Conservation (phyloP, 257 asterid genomes). For the Nicotiana benthamiana region DNA sequence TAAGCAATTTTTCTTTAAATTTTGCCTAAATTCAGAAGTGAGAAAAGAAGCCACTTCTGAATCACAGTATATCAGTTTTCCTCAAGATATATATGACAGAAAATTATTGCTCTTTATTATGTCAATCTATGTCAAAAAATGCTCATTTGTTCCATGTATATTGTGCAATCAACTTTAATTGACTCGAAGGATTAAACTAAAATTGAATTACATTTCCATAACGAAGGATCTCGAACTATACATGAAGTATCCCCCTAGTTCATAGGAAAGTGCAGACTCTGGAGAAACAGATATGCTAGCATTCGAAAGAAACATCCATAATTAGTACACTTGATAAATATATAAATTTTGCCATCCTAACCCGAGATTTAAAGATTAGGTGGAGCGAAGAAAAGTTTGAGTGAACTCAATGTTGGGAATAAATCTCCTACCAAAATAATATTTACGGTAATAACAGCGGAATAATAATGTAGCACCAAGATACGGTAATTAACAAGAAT, state of each 20-base stretch:
- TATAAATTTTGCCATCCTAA: background rate
- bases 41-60: background rate
- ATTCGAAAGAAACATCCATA: background rate
- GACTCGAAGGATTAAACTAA: background rate
- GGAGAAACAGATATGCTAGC: background rate
- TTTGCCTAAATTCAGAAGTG: background rate
- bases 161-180: background rate
- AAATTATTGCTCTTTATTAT: background rate
- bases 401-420: too few species aligned
- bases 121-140: background rate
- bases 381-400: background rate
- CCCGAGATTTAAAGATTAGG: background rate
- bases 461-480: too few species aligned
- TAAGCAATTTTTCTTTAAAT: background rate
- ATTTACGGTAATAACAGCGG: too few species aligned
- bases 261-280: background rate
- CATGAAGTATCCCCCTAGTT: background rate
- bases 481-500: too few species aligned
- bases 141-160: background rate
- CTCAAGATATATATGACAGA: background rate
- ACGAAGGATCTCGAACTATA: background rate
- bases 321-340: background rate
- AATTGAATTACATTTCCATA: background rate
- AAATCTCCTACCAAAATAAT: too few species aligned
- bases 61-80: background rate